Evolutionary conservation across 169 alveolate species (phyloP).

Genomic region (Cystoisospora suis): DNA sequence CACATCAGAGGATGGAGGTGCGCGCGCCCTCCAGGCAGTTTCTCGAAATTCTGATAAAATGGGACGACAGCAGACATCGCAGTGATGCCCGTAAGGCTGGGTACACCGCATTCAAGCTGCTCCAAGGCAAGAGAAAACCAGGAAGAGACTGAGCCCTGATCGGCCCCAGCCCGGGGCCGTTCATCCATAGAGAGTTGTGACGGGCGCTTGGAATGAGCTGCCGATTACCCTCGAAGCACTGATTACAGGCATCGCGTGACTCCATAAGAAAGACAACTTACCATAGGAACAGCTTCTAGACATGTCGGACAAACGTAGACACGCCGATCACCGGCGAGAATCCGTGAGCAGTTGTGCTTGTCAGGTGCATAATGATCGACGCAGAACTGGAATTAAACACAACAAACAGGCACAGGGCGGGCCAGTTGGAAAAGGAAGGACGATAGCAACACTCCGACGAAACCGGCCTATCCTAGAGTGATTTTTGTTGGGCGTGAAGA

Average conservation of each 20-base stretch:
- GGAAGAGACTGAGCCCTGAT: not conserved
- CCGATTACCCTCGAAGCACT: not conserved
- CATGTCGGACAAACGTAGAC: slow-evolving; percentile 56
- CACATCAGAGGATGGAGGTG: too few species aligned
- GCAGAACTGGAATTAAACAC: slow-evolving; percentile 52
- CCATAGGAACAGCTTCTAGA: slow-evolving; percentile 42
- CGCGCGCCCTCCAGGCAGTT: too few species aligned
- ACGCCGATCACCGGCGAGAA: slow-evolving; percentile 46
- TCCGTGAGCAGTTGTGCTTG: slow-evolving; percentile 43
- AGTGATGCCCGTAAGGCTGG: too few species aligned
- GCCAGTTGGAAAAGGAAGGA: too few species aligned
- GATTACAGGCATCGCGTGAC: not conserved
- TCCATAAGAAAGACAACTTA: not conserved
- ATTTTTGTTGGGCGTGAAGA: too few species aligned
- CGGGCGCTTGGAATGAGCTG: not conserved
- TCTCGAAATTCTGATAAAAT: too few species aligned
- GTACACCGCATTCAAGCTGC: too few species aligned
- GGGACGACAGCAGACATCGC: too few species aligned
- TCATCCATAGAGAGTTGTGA: not conserved
- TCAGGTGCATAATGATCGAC: slow-evolving; percentile 55
- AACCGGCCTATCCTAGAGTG: too few species aligned
- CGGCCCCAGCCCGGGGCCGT: not conserved
- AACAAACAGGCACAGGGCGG: too few species aligned
- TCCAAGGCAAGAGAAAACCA: not conserved
- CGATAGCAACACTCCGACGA: too few species aligned